A percentile compares a stretch with the other conserved stretches of the same genome.
These are phyloP conservation scores for Hygrocybe coccinea DNA, from an alignment of 768 basidiomycete genomes.

Conservation along the genomic window DNA sequence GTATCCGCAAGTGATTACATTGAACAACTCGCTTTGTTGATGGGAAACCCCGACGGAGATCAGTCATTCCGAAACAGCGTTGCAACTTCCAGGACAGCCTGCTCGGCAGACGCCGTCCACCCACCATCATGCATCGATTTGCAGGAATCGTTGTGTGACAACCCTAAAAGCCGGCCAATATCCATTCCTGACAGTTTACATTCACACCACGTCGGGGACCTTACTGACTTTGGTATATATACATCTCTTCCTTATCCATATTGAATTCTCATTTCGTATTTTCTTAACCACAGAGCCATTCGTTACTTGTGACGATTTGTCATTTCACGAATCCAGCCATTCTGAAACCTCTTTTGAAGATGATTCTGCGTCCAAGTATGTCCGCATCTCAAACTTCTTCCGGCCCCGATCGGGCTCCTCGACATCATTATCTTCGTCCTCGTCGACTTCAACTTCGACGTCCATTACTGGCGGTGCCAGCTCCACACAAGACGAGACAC, in stretches of 20 bases:
- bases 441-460: background rate
- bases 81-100: slow-evolving; percentile 52
- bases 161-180: too few species aligned
- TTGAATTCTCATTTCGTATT: too few species aligned
- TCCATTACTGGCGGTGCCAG: background rate
- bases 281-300: too few species aligned
- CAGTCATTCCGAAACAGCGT: slow-evolving; percentile 48
- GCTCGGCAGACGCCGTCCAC: slow-evolving; percentile 55
- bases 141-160: background rate
- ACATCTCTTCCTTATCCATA: too few species aligned
- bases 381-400: slow-evolving; percentile 28
- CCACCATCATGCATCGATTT: slow-evolving; percentile 20
- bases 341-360: too few species aligned
- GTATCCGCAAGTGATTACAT: slow-evolving; percentile 37
- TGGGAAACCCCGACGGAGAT: slow-evolving; percentile 24
- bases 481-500: background rate
- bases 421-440: too few species aligned
- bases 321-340: too few species aligned
- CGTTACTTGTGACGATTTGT: too few species aligned
- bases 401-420: background rate
- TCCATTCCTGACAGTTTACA: too few species aligned
- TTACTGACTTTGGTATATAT: too few species aligned
- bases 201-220: too few species aligned
- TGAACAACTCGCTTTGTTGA: slow-evolving; percentile 34
- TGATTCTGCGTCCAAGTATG: background rate